Evolutionary conservation across 148 eudicot genomes (phyloP).

Genomic region (Vaccinium macrocarpon): DNA sequence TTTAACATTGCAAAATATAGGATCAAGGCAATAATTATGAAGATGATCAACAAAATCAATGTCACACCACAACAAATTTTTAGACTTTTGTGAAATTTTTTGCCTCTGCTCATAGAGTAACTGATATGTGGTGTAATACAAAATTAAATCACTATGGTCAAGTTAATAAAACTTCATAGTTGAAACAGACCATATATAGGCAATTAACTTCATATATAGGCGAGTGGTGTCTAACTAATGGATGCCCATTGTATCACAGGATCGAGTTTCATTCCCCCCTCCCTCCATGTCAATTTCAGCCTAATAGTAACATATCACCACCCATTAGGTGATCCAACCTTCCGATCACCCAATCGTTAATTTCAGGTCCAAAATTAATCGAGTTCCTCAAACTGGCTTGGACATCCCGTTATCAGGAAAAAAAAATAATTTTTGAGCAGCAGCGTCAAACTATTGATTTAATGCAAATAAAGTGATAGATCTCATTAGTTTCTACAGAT

Average conservation of each 20-base stretch:
- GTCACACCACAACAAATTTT: conserved; percentile 24
- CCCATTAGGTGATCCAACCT: too few relatives aligned
- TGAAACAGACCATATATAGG: not conserved
- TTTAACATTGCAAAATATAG: conserved; percentile 28
- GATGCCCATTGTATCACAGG: too few relatives aligned
- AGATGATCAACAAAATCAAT: not conserved
- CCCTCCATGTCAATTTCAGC: not conserved
- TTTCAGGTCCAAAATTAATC: too few relatives aligned
- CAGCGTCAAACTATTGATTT: not conserved
- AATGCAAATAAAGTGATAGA: not conserved
- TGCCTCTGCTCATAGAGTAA: conserved; percentile 2
- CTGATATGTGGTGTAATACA: not conserved
- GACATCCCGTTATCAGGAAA: too few relatives aligned
- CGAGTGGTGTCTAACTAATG: too few relatives aligned
- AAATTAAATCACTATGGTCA: not conserved
- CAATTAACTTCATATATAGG: not conserved
- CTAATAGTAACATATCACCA: not conserved
- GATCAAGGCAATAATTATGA: conserved; percentile 19
- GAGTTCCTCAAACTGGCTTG: too few relatives aligned
- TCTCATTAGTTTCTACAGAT: not conserved
- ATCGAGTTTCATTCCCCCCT: not conserved
- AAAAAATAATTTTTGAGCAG: not conserved
- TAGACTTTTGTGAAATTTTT: conserved; percentile 11
- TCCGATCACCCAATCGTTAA: too few relatives aligned
- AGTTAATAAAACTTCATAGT: not conserved